Conservation (phyloP, 192 early-diverging fungal genomes). For the Oehlia diaphana region DNA sequence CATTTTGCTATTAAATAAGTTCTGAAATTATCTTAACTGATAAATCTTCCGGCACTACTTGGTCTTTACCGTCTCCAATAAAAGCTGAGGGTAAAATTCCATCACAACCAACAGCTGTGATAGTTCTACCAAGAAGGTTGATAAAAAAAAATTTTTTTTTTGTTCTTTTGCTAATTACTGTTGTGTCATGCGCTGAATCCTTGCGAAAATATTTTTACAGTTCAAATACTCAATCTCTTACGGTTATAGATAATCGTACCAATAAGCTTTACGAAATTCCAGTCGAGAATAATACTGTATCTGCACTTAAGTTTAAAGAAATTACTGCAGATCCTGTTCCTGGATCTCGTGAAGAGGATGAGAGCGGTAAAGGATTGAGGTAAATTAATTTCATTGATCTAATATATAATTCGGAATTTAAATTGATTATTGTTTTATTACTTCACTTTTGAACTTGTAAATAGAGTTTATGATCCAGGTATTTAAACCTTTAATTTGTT, state of each 20-base stretch:
- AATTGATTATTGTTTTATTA: not conserved
- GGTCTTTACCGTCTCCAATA: constrained; percentile 10
- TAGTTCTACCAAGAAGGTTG: constrained; percentile 25
- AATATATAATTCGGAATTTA: not conserved
- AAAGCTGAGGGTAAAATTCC: not conserved
- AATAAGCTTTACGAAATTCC: constrained; percentile 58
- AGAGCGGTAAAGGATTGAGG: constrained; percentile 29
- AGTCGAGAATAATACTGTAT: constrained; percentile 50
- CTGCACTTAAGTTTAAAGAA: constrained; percentile 42
- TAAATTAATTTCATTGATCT: not conserved
- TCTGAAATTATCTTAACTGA: constrained; percentile 8
- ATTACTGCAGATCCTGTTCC: constrained; percentile 9
- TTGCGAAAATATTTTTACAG: constrained; percentile 23
- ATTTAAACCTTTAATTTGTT: not conserved
- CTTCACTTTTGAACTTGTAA: not conserved
- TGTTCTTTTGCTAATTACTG: not conserved
- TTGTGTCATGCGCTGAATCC: not conserved
- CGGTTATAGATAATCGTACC: constrained; percentile 67
- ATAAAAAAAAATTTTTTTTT: not conserved
- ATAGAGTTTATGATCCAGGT: constrained; percentile 37
- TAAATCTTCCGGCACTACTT: not conserved
- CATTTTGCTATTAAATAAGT: not conserved
- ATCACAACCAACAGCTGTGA: constrained; percentile 7
- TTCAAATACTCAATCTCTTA: constrained; percentile 48
- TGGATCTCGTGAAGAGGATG: constrained; percentile 30